phyloP scores from a whole-genome alignment of 768 basidiomycete species.

The Macrocybe gigantea region DNA sequence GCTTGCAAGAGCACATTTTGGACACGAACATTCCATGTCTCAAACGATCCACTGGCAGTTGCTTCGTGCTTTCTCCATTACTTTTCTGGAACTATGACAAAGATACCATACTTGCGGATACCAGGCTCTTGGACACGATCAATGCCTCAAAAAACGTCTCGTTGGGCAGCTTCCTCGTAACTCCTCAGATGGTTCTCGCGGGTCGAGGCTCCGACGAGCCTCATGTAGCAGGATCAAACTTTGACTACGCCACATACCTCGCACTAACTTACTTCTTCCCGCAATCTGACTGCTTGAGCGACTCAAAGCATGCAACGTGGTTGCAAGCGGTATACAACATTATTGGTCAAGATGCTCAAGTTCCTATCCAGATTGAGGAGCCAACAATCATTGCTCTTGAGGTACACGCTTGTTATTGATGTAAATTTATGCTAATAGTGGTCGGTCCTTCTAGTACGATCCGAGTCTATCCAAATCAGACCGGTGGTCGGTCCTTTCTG shows the following conservation, averaged over 20 bases:
- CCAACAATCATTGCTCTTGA: conserved; percentile 41
- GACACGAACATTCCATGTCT: conserved; percentile 46
- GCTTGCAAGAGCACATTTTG: conserved; percentile 38
- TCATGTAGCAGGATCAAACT: conserved; percentile 36
- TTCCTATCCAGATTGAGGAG: conserved; percentile 24
- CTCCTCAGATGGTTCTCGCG: conserved; percentile 72
- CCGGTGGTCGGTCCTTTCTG: conserved; percentile 56
- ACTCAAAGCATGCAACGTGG: conserved; percentile 61
- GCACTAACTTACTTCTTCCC: conserved; percentile 82
- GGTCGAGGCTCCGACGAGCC: conserved; percentile 55
- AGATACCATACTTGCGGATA: conserved; percentile 43
- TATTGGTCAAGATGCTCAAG: conserved; percentile 26
- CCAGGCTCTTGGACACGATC: conserved; percentile 55
- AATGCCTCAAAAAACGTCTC: conserved; percentile 46
- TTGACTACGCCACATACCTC: conserved; percentile 65
- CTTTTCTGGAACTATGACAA: conserved; percentile 71
- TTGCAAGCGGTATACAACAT: conserved; percentile 42
- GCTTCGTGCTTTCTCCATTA: conserved; percentile 69
- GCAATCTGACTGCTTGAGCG: conserved; percentile 63
- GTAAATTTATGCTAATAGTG: conserved; percentile 3
- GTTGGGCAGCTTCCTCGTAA: conserved; percentile 58
- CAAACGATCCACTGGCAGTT: conserved; percentile 42
- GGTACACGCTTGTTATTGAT: conserved; percentile 19
- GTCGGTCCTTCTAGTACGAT: conserved; percentile 38
- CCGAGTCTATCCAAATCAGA: conserved; percentile 38